Evolutionary conservation across 192 early-diverging fungal species (phyloP).

Genomic region (Backusella psychrophila): DNA sequence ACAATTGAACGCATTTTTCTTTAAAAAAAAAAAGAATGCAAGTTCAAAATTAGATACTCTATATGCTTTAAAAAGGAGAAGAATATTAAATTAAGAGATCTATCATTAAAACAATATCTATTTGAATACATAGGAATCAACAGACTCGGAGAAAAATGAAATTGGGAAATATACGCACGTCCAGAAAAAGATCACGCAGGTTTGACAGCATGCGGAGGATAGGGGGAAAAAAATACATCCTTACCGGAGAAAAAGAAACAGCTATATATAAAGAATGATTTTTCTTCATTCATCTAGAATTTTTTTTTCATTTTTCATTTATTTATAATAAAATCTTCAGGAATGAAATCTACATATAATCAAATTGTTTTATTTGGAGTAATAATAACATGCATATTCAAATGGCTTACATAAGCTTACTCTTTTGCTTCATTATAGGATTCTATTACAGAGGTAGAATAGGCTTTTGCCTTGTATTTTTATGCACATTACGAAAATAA

Average conservation of each 20-base stretch:
- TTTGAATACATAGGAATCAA: neutral
- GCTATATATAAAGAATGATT: neutral
- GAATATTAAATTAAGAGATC: neutral
- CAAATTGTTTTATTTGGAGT: slow-evolving; percentile 31
- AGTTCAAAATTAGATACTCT: too few species aligned
- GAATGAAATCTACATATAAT: slow-evolving; percentile 6
- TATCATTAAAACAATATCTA: neutral
- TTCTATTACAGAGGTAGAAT: slow-evolving; percentile 47
- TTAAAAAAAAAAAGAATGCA: too few species aligned
- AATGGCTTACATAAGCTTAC: neutral
- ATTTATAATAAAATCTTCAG: neutral
- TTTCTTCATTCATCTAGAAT: neutral
- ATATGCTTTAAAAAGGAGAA: neutral
- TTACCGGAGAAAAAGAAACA: neutral
- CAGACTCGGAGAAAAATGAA: neutral
- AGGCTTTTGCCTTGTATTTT: neutral
- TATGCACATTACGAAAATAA: neutral
- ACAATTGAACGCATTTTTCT: neutral
- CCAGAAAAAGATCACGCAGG: neutral
- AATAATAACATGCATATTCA: neutral
- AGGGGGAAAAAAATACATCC: neutral
- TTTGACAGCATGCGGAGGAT: neutral
- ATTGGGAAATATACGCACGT: neutral
- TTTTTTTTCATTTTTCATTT: neutral
- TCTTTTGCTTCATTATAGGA: slow-evolving; percentile 22